phyloP scores from a whole-genome alignment of 139 green algal genomes.

The Raphidocelis subcapitata region DNA sequence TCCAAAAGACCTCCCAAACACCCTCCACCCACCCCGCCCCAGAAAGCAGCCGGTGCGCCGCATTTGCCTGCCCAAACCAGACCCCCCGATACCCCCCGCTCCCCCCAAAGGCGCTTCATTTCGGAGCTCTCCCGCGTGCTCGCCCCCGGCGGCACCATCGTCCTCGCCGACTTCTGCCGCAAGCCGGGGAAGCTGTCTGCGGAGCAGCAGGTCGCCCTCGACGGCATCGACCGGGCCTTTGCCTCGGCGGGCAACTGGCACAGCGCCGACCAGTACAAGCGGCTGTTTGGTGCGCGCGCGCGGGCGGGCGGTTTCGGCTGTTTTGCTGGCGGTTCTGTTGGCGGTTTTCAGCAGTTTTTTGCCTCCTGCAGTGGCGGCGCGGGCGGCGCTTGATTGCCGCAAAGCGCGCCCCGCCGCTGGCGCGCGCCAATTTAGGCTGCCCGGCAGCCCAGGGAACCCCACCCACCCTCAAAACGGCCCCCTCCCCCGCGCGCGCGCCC shows the following conservation, averaged over 20 bases:
- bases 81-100: background rate
- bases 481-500: too few species aligned
- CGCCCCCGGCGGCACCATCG: slow-evolving; percentile 8
- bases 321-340: background rate
- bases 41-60: too few species aligned
- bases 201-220: background rate
- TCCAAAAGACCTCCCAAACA: too few species aligned
- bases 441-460: background rate
- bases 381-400: background rate
- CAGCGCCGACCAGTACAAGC: slow-evolving; percentile 16
- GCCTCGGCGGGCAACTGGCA: slow-evolving; percentile 22
- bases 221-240: slow-evolving; percentile 17
- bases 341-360: background rate
- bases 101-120: slow-evolving; percentile 12
- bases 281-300: slow-evolving; percentile 1
- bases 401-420: background rate
- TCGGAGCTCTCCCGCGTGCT: slow-evolving; percentile 13
- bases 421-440: too few species aligned
- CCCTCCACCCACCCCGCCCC: too few species aligned
- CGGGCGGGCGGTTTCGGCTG: background rate
- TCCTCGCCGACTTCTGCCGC: slow-evolving; percentile 23
- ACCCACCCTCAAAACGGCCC: too few species aligned
- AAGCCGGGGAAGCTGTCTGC: background rate
- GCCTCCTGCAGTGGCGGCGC: background rate
- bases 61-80: too few species aligned